phyloP scores from a whole-genome alignment of 257 asterid genomes.

The Sherardia arvensis region DNA sequence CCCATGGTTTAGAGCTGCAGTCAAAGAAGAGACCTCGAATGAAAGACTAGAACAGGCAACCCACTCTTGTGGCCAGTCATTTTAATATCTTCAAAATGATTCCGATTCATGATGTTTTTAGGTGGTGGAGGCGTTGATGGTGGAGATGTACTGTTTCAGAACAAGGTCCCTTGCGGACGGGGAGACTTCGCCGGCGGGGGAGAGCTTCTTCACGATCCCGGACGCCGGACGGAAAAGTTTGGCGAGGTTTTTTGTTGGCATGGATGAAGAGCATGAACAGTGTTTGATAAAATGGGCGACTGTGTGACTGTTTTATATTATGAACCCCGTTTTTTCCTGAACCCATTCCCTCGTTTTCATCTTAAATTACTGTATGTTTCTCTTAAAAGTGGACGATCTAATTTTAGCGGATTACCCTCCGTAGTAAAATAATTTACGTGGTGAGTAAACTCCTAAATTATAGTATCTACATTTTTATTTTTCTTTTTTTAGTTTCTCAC shows the following conservation, averaged over 20 bases:
- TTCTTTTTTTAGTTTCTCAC: too few relatives aligned
- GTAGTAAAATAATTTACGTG: too few relatives aligned
- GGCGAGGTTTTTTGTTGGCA: conserved; percentile 37
- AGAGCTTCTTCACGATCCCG: conserved; percentile 7
- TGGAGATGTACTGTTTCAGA: conserved; percentile 32
- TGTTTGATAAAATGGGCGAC: conserved; percentile 9
- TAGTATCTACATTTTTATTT: too few relatives aligned
- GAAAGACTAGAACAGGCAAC: conserved; percentile 70
- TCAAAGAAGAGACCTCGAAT: conserved; percentile 55
- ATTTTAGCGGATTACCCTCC: too few relatives aligned
- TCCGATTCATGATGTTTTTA: neutral
- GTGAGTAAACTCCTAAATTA: too few relatives aligned
- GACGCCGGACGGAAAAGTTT: conserved; percentile 40
- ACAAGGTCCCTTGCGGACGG: conserved; percentile 26
- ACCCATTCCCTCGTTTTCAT: neutral
- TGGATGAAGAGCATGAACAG: conserved; percentile 38
- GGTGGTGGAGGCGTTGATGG: conserved; percentile 23
- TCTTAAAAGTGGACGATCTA: too few relatives aligned
- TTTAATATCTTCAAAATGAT: conserved; percentile 13
- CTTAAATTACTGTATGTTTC: too few relatives aligned
- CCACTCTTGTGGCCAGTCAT: conserved; percentile 75
- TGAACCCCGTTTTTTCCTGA: neutral
- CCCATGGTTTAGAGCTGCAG: conserved; percentile 81
- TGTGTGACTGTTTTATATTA: neutral
- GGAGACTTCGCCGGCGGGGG: conserved; percentile 6